A percentile compares a stretch with the other conserved stretches of the same genome.
phyloP scores from a whole-genome alignment of 2,329 filamentous ascomycete genomes.

The Microcera coccophila region DNA sequence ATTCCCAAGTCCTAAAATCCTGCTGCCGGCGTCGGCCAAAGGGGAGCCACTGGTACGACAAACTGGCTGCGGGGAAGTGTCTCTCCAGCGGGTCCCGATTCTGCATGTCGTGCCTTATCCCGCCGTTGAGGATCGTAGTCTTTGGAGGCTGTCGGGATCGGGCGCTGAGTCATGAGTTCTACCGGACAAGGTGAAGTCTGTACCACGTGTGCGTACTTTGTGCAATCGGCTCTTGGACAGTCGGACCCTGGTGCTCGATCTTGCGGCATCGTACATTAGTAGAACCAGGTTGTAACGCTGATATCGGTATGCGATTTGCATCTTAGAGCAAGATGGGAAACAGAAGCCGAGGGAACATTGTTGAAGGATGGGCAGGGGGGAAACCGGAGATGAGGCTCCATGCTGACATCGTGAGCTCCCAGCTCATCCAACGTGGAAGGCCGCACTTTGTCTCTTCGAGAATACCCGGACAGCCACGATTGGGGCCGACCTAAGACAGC shows the following conservation, averaged over 20 bases:
- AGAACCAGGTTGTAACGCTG: conserved; percentile 16
- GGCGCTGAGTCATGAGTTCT: neutral
- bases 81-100: conserved; percentile 21
- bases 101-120: conserved; percentile 19
- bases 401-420: too few relatives aligned
- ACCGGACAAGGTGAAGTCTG: neutral
- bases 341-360: too few relatives aligned
- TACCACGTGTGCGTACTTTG: conserved; percentile 4
- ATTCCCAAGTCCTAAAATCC: conserved; percentile 3
- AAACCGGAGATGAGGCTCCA: too few relatives aligned
- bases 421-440: too few relatives aligned
- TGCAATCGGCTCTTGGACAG: too few relatives aligned
- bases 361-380: too few relatives aligned
- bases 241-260: conserved; percentile 24
- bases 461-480: too few relatives aligned
- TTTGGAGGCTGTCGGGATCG: neutral
- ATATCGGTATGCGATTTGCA: too few relatives aligned
- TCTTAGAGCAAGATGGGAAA: too few relatives aligned
- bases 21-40: conserved; percentile 13
- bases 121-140: conserved; percentile 7
- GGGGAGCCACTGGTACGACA: conserved; percentile 7
- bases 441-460: too few relatives aligned
- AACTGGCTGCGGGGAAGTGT: conserved; percentile 9
- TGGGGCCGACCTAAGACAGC: too few relatives aligned
- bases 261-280: conserved; percentile 25